Conservation (phyloP, 441 rosid species). For the California macrophylla region DNA sequence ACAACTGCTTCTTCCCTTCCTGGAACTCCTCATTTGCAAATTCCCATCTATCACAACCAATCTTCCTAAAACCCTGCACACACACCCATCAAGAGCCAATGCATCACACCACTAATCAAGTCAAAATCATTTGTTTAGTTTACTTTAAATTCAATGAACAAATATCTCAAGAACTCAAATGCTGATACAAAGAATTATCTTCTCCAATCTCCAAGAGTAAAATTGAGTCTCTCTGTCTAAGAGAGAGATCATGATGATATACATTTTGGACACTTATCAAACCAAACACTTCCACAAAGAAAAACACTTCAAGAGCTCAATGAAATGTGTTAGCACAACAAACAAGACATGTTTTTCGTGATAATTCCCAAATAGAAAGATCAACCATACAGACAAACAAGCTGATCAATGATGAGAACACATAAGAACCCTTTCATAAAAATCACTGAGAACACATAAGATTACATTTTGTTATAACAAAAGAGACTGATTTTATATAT, state of each 20-base stretch:
- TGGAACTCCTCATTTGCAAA: constrained; percentile 74
- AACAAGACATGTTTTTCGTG: not conserved
- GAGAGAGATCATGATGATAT: too few relatives aligned
- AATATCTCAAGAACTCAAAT: not conserved
- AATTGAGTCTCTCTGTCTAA: too few relatives aligned
- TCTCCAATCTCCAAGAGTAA: too few relatives aligned
- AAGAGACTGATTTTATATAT: too few relatives aligned
- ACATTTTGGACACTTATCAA: too few relatives aligned
- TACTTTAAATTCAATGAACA: not conserved
- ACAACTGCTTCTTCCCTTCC: constrained; percentile 51
- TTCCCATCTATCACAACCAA: constrained; percentile 76
- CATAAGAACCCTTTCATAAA: too few relatives aligned
- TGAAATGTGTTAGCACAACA: not conserved
- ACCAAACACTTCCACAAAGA: too few relatives aligned
- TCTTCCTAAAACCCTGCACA: constrained; percentile 72
- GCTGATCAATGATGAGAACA: too few relatives aligned
- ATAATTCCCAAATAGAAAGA: not conserved
- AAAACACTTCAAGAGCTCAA: not conserved
- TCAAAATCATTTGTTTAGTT: not conserved
- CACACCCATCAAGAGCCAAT: constrained; percentile 11
- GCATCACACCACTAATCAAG: not conserved
- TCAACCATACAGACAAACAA: not conserved
- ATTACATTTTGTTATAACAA: too few relatives aligned
- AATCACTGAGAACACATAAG: too few relatives aligned
- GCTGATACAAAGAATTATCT: not conserved